Base-by-base conservation (phyloP, 2,329 filamentous ascomycete genomes). In the Lachnellula cervina region DNA sequence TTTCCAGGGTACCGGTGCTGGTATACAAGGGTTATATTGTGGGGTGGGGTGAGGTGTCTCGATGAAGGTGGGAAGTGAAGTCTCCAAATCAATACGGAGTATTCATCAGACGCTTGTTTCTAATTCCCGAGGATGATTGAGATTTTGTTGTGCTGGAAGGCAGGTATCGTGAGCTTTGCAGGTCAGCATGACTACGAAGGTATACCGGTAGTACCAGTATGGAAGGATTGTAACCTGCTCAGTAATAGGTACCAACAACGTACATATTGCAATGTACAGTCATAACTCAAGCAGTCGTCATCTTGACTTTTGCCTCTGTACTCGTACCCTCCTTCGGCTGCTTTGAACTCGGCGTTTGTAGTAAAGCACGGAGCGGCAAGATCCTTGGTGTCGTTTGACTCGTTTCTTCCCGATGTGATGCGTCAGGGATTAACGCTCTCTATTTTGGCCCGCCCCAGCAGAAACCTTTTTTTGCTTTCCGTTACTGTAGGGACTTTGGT, bases 261-360 rank as follows among this genome's bases (percentile, higher is more conserved):
- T 51, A 19, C 48, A 55, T 19, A 16, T 32, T 11, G 28, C 8
- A 32, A 32, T 32, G 28, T 32, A 32, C 28, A 32, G 28, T 32
- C 9, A 32, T 32, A 11, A 32, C 9, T 11, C 28, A 32, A 8
- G 9, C 28, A 32, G 28, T 32, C 28, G 28, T 32, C 28, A 32
- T 32, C 8, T 32, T 32, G 28, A 32, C 28, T 32, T 55, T 48
- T 38, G 35, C 19, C 16, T 37, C n/a, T 32, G 23, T 44, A 23
- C 17, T 38, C 44, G 37, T 40, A 13, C 8, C 19, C 28, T 47
- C 8, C 19, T 42, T 47, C 23, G 28, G 55, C 51, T 38, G 58
- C 54, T 49, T 54, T 57, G 59, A 56, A 64, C 60, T 61, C 56
- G 52, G 58, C 32, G 52, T 62, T 57, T 60, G 52, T 32, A 51